Evolutionary conservation across 805 yeast species (phyloP).

Genomic region (Metschnikowia koreensis): DNA sequence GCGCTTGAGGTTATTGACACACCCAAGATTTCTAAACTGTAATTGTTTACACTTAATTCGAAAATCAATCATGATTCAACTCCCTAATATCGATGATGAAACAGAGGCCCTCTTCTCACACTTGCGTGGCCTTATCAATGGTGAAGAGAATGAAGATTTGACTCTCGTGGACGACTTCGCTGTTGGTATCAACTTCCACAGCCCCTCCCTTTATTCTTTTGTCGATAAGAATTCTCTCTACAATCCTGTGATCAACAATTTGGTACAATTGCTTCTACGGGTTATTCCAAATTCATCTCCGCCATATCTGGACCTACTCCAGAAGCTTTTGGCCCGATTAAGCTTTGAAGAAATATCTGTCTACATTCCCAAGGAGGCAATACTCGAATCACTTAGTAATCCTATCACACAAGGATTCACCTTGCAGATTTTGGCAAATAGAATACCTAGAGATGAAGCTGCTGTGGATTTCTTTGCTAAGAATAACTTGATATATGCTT

Average conservation of each 20-base stretch:
- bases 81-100: constrained; percentile 5
- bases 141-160: constrained; percentile 4
- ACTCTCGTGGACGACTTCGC: constrained; percentile 5
- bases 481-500: background rate
- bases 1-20: background rate
- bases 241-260: constrained; percentile 11
- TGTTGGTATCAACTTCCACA: constrained; percentile 6
- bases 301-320: constrained; percentile 6
- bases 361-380: constrained; percentile 8
- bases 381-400: constrained; percentile 1
- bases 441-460: background rate
- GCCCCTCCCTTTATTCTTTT: constrained; percentile 7
- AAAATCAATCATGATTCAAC: background rate
- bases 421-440: background rate
- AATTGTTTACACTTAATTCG: background rate
- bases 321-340: constrained; percentile 7
- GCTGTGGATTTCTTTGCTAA: background rate
- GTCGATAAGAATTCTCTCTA: constrained; percentile 1
- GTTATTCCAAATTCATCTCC: constrained; percentile 1
- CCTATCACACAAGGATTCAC: constrained; percentile 2
- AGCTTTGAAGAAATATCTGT: constrained; percentile 7
- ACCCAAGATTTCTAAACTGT: background rate
- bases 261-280: constrained; percentile 11
- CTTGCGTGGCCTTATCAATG: constrained; percentile 4
- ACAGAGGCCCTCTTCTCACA: constrained; percentile 5